A percentile compares a stretch with the other conserved stretches of the same genome.
These are phyloP conservation scores for Vicia faba DNA, from an alignment of 306 rosid genomes.

Conservation along the genomic window DNA sequence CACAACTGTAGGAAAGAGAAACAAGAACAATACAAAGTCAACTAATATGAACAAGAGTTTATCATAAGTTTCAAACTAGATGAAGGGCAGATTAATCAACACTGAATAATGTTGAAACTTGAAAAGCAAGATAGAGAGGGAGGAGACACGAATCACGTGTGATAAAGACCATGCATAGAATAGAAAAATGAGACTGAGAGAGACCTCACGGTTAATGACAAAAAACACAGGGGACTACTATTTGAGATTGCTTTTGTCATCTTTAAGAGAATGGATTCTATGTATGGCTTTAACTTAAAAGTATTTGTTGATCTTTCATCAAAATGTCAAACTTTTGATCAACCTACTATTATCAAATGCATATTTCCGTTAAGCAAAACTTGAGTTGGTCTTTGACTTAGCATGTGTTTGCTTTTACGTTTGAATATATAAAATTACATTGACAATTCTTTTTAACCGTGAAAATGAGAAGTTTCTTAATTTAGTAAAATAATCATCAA, in stretches of 20 bases:
- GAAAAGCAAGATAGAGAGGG: neutral
- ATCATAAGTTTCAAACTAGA: neutral
- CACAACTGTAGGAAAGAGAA: neutral
- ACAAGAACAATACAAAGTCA: neutral
- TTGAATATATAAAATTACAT: too few species aligned
- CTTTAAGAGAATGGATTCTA: too few species aligned
- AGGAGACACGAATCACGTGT: neutral
- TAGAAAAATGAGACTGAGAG: neutral
- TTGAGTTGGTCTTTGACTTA: too few species aligned
- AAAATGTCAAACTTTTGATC: too few species aligned
- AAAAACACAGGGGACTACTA: neutral
- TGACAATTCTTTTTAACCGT: too few species aligned
- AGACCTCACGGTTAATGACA: neutral
- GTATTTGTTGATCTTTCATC: too few species aligned
- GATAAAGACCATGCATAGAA: slow-evolving; percentile 5
- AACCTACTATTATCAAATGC: too few species aligned
- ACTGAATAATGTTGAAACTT: neutral
- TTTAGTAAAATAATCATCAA: too few species aligned
- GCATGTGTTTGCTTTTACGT: too few species aligned
- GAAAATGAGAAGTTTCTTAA: too few species aligned
- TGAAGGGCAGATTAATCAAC: neutral
- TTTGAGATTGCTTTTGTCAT: neutral
- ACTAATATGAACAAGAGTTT: neutral
- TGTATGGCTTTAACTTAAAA: too few species aligned
- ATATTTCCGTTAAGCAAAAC: too few species aligned